Conservation (phyloP, 805 yeast genomes). For the Ogataea paradorogensis region DNA sequence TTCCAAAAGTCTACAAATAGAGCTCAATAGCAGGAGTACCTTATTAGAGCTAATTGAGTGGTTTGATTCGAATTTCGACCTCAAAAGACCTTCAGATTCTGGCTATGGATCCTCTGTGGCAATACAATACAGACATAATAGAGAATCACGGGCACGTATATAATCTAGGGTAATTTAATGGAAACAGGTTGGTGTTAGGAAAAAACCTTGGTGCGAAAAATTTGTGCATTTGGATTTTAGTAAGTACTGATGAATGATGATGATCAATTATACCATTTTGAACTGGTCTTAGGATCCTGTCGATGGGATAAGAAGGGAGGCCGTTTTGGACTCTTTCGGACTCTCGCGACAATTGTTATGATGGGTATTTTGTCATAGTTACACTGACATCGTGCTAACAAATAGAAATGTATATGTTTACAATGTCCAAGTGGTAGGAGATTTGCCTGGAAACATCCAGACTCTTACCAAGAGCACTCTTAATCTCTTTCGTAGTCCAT, state of each 20-base stretch:
- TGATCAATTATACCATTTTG: conserved; percentile 33
- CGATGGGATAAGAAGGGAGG: conserved; percentile 15
- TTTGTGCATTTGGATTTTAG: conserved; percentile 4
- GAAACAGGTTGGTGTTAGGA: conserved; percentile 2
- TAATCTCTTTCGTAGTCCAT: background rate
- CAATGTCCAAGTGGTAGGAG: too few relatives aligned
- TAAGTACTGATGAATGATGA: conserved; percentile 27
- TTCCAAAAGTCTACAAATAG: conserved; percentile 47
- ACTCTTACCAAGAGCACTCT: too few relatives aligned
- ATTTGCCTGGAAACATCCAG: too few relatives aligned
- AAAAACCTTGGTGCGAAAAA: conserved; percentile 3
- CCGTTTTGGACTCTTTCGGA: conserved; percentile 35
- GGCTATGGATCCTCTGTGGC: conserved; percentile 57
- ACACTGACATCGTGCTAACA: conserved; percentile 54
- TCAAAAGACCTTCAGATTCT: conserved; percentile 63
- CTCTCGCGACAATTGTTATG: conserved; percentile 49
- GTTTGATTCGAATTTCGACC: conserved; percentile 68
- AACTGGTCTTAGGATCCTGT: conserved; percentile 22
- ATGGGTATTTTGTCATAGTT: conserved; percentile 79
- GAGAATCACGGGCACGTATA: conserved; percentile 30
- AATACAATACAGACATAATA: conserved; percentile 32
- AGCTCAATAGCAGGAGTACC: conserved; percentile 58
- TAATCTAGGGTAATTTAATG: conserved; percentile 4
- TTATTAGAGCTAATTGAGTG: conserved; percentile 73
- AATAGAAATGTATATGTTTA: background rate